phyloP scores from a whole-genome alignment of 768 basidiomycete genomes.

The Panus rudis region DNA sequence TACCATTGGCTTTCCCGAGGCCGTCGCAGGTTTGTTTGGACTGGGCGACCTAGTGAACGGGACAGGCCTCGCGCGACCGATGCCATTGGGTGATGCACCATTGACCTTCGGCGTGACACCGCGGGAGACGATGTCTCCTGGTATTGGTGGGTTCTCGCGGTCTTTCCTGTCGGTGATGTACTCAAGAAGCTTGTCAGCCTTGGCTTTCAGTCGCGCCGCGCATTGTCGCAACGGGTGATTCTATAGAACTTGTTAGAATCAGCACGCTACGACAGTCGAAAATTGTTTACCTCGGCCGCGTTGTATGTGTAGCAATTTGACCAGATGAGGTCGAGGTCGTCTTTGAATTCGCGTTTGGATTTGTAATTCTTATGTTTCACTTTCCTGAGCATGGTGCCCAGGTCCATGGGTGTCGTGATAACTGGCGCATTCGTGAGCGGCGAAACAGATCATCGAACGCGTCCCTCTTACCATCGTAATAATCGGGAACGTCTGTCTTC shows the following conservation, averaged over 20 bases:
- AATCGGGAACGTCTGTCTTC: conserved; percentile 86
- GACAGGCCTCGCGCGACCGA: conserved; percentile 35
- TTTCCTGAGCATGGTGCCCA: conserved; percentile 87
- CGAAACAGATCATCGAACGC: conserved; percentile 1
- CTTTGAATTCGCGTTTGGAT: conserved; percentile 87
- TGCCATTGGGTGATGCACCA: conserved; percentile 31
- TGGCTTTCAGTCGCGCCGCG: conserved; percentile 72
- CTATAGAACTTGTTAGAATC: conserved; percentile 31
- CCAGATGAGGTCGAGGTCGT: conserved; percentile 96
- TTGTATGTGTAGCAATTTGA: conserved; percentile 92
- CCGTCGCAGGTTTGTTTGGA: conserved; percentile 14
- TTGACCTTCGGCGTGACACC: conserved; percentile 20
- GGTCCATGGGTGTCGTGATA: conserved; percentile 93
- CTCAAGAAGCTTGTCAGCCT: conserved; percentile 79
- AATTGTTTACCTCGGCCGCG: conserved; percentile 61
- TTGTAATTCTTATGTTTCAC: conserved; percentile 91
- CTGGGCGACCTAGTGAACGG: conserved; percentile 27
- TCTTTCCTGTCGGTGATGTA: conserved; percentile 89
- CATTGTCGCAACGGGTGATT: conserved; percentile 83
- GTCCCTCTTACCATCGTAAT: conserved; percentile 68
- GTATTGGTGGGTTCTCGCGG: conserved; percentile 63
- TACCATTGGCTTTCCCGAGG: conserved; percentile 13
- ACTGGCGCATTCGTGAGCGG: conserved; percentile 39
- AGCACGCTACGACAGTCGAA: background rate
- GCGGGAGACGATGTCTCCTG: conserved; percentile 30